These are phyloP conservation scores for Erodium moschatum DNA, from an alignment of 441 rosid species.

Conservation along the genomic window DNA sequence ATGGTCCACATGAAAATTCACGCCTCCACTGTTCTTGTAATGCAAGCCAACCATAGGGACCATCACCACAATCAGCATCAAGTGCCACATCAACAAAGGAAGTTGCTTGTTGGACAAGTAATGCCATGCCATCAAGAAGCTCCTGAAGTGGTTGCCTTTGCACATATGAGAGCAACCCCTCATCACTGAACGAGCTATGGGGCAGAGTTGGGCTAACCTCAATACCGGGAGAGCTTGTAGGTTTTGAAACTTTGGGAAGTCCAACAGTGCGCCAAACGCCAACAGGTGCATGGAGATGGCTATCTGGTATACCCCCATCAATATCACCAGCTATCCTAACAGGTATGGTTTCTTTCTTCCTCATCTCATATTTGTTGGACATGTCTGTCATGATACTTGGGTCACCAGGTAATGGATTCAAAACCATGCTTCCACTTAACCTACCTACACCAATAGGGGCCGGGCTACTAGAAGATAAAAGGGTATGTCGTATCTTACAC, in stretches of 20 bases:
- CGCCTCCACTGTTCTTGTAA: conserved; percentile 96
- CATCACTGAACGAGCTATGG: conserved; percentile 66
- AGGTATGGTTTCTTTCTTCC: conserved; percentile 83
- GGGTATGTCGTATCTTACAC: conserved; percentile 80
- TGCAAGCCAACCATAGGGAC: conserved; percentile 99
- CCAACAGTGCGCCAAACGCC: conserved; percentile 98
- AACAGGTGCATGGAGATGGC: conserved; percentile 78
- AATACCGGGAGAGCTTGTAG: conserved; percentile 54
- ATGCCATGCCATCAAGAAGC: conserved; percentile 80
- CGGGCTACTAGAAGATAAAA: conserved; percentile 41
- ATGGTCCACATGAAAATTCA: conserved; percentile 94
- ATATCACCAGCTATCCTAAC: conserved; percentile 90
- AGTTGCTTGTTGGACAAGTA: conserved; percentile 97
- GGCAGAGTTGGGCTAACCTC: conserved; percentile 69
- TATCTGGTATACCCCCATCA: conserved; percentile 73
- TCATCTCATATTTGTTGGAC: conserved; percentile 63
- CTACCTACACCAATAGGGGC: conserved; percentile 49
- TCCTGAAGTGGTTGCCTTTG: conserved; percentile 93
- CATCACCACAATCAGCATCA: conserved; percentile 92
- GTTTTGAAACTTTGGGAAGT: conserved; percentile 71
- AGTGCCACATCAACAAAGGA: conserved; percentile 90
- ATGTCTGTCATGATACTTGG: conserved; percentile 69
- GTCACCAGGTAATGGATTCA: conserved; percentile 73
- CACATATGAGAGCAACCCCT: conserved; percentile 70
- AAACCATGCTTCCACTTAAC: conserved; percentile 46